These are phyloP conservation scores for Trametes hirsuta DNA, from an alignment of 1,284 basidiomycete genomes.

Conservation along the genomic window DNA sequence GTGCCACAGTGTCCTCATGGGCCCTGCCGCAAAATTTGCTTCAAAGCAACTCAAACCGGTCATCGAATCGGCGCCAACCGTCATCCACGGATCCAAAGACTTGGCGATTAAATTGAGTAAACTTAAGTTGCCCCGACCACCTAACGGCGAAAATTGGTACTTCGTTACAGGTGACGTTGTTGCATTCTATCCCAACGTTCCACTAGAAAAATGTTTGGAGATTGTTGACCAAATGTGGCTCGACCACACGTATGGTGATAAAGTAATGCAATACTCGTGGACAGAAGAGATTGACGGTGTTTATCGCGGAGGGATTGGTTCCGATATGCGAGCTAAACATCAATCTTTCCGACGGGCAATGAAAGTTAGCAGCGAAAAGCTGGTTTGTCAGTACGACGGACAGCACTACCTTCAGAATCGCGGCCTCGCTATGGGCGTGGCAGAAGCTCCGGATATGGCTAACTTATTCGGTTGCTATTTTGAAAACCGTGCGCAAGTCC, in stretches of 20 bases:
- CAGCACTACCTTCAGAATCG: background rate
- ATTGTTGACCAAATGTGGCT: background rate
- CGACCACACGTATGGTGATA: background rate
- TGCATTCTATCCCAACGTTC: constrained; percentile 9
- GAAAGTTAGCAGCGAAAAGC: background rate
- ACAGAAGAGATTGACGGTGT: too few species aligned
- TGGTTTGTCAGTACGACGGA: background rate
- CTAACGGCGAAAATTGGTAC: background rate
- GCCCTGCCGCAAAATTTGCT: background rate
- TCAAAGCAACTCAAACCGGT: constrained; percentile 7
- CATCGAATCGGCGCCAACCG: constrained; percentile 6
- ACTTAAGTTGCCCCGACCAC: background rate
- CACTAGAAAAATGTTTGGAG: background rate
- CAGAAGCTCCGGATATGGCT: background rate
- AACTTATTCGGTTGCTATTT: constrained; percentile 3
- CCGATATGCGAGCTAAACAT: background rate
- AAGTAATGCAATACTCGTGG: too few species aligned
- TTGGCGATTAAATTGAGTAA: constrained; percentile 7
- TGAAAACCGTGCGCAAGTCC: background rate
- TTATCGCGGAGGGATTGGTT: too few species aligned
- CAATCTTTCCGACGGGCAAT: background rate
- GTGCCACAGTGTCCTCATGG: background rate
- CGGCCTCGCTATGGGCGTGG: constrained; percentile 6
- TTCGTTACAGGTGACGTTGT: constrained; percentile 10
- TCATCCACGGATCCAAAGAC: constrained; percentile 8